These are phyloP conservation scores for Cadophora sp. DNA, from an alignment of 2,329 filamentous ascomycete species.

Conservation along the genomic window DNA sequence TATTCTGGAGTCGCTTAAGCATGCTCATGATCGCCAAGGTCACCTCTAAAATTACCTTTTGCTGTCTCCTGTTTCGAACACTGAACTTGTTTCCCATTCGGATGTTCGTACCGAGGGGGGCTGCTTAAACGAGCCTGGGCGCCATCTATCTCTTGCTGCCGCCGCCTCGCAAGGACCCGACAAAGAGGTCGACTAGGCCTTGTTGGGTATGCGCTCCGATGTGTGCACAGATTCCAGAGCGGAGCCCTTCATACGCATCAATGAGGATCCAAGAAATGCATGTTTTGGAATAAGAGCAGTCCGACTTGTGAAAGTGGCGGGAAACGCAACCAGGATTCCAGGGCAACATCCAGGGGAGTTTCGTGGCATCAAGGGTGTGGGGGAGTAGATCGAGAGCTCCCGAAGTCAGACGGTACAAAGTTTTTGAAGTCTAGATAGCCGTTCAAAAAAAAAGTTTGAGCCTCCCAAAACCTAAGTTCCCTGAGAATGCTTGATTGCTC, in stretches of 20 bases:
- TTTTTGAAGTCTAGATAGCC: too few relatives aligned
- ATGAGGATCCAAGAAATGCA: neutral
- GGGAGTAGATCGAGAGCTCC: neutral
- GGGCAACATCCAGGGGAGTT: neutral
- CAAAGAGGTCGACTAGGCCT: neutral
- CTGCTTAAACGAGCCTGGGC: conserved; percentile 13
- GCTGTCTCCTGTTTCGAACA: conserved; percentile 6
- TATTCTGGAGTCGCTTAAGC: conserved; percentile 13
- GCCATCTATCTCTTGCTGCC: conserved; percentile 4
- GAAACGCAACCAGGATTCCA: neutral
- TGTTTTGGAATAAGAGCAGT: neutral
- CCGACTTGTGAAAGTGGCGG: neutral
- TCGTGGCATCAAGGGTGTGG: neutral
- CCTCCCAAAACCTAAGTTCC: neutral
- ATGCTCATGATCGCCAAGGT: conserved; percentile 5
- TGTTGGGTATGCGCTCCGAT: neutral
- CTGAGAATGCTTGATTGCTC: neutral
- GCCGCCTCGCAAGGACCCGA: conserved; percentile 8
- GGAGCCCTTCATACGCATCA: neutral
- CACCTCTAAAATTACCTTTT: neutral
- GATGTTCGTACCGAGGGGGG: neutral
- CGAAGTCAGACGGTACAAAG: too few relatives aligned
- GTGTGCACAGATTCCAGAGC: neutral
- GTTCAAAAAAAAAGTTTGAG: neutral
- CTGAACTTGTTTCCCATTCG: conserved; percentile 11